Conservation (phyloP, 2,329 filamentous ascomycete species). For the Phialophora tarda region DNA sequence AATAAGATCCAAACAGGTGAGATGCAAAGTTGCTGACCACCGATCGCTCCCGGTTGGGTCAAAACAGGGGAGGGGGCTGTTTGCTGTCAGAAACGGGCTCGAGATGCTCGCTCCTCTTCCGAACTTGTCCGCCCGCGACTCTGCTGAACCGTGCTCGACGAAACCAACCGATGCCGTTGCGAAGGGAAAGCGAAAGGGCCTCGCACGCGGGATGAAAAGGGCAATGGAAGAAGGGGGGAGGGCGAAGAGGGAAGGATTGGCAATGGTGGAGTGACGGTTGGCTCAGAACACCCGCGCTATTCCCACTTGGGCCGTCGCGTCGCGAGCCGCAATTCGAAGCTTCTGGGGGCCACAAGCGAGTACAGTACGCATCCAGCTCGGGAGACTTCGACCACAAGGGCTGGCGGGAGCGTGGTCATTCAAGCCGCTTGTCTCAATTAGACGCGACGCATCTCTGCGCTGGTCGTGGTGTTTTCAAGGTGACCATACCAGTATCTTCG, state of each 20-base stretch:
- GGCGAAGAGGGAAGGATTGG: too few species aligned
- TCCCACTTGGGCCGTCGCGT: neutral
- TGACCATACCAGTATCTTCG: neutral
- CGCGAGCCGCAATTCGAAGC: neutral
- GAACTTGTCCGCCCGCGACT: neutral
- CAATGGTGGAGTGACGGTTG: conserved; percentile 1
- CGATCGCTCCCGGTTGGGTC: neutral
- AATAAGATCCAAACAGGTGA: neutral
- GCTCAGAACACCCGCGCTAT: neutral
- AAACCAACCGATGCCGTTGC: neutral
- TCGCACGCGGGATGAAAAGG: neutral
- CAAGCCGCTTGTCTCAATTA: neutral
- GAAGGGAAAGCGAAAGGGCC: neutral
- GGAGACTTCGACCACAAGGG: neutral
- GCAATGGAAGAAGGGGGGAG: neutral
- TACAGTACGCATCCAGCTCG: neutral
- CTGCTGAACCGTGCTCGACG: neutral
- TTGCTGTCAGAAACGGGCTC: neutral
- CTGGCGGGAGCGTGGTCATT: neutral
- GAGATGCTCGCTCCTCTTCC: neutral
- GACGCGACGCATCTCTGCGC: neutral
- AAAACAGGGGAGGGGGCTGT: conserved; percentile 1
- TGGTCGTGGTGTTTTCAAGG: neutral
- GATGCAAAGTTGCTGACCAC: neutral
- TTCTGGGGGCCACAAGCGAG: neutral